Evolutionary conservation across 768 basidiomycete genomes (phyloP), one percentile per base, ranked within the genome.

Genomic region (Kwoniella dejecticola): DNA sequence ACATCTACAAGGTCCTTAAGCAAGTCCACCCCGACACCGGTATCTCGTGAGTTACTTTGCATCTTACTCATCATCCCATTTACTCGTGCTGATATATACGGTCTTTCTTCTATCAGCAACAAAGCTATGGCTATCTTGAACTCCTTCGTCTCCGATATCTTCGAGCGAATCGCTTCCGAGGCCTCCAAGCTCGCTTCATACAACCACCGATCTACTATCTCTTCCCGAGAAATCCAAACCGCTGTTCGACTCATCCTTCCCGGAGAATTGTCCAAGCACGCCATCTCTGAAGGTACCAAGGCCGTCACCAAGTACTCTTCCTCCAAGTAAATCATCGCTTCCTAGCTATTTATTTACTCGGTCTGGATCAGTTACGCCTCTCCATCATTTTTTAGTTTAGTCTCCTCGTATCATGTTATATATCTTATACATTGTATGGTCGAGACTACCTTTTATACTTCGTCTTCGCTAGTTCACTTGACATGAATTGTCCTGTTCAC

Each of bases 121-220:
- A 95, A 95, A 84, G 92, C 91, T 21, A 94, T 95, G 91, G 89
- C 91, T 63, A 94, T 96, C 77, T 81, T 96, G 59, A 95, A 95
- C 84, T 90, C 88, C 60, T 96, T 96, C 77, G 92, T 96, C 75
- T 93, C 93, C 74, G 92, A 96, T 71, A 95, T 81, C 69, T 81
- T 81, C 59, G 81, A 81, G 75, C 78, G 80, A 57, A 81, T 81
- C 69, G 92, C 80, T 42, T 63, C 72, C 44, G 81, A 81, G 67
- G 80, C 81, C 30, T 80, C 80, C 67, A 81, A 95, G 83, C 89
- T 98, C 69, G 94, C 95, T 41, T 84, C 91, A 1, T 97, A 97
- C 83, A 96, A 94, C 68, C 95, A 96, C 84, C 95, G 95, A 81
- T 96, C 95, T 7, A 98, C 94, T 31, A 97, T 98, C 79, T 96